Percentiles rank a stretch among this genome's conserved stretches.
phyloP scores from a whole-genome alignment of 768 basidiomycete species.

The Pisolithus marmoratus region DNA sequence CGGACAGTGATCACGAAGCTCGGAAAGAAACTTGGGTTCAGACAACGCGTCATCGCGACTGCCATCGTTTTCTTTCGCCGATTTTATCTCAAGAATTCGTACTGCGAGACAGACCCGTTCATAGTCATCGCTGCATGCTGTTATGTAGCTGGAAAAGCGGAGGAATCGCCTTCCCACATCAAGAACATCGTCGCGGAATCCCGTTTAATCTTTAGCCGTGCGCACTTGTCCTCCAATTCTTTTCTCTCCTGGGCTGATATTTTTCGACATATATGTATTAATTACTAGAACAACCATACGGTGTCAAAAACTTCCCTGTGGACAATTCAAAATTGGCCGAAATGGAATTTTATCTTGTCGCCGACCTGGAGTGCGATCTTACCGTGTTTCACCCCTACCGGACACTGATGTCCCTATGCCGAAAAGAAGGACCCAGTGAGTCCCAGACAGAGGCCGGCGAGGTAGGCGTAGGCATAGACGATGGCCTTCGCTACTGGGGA shows the following conservation, averaged over 20 bases:
- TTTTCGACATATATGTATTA: no score
- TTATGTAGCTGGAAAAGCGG: constrained; percentile 95
- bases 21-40: constrained; percentile 73
- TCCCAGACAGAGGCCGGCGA: constrained; percentile 51
- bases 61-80: constrained; percentile 93
- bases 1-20: constrained; percentile 75
- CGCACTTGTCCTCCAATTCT: constrained; percentile 14
- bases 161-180: constrained; percentile 93
- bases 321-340: constrained; percentile 93
- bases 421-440: constrained; percentile 41
- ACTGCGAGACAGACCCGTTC: constrained; percentile 94
- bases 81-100: constrained; percentile 95
- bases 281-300: constrained; percentile 55
- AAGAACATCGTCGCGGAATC: constrained; percentile 88
- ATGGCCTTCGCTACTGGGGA: constrained; percentile 68
- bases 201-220: constrained; percentile 67
- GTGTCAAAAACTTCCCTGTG: constrained; percentile 72
- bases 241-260: background rate
- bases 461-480: constrained; percentile 49
- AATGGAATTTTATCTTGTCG: constrained; percentile 98
- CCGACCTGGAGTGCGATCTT: constrained; percentile 93
- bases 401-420: constrained; percentile 73
- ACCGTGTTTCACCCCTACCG: constrained; percentile 94
- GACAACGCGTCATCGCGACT: constrained; percentile 90
- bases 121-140: constrained; percentile 89